Conservation (phyloP, 805 yeast genomes). For the Limtongia smithiae region DNA sequence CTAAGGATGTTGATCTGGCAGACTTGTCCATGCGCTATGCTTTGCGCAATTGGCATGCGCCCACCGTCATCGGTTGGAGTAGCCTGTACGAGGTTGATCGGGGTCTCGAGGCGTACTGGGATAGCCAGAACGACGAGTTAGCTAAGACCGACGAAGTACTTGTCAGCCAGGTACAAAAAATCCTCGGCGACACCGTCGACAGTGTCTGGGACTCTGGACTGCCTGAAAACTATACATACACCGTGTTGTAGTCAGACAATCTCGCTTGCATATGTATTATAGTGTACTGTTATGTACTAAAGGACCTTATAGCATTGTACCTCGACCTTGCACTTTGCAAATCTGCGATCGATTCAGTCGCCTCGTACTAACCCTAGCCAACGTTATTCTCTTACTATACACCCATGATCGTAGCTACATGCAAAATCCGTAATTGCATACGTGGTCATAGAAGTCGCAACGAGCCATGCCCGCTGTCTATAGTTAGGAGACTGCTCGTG, state of each 20-base stretch:
- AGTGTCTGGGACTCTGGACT: conserved; percentile 65
- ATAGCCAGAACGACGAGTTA: conserved; percentile 40
- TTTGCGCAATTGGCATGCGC: conserved; percentile 58
- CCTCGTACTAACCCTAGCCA: too few species aligned
- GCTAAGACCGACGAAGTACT: conserved; percentile 45
- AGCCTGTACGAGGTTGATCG: conserved; percentile 56
- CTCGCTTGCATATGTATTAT: too few species aligned
- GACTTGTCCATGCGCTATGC: conserved; percentile 79
- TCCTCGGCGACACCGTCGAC: conserved; percentile 53
- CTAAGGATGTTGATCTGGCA: conserved; percentile 62
- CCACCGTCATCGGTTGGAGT: conserved; percentile 77
- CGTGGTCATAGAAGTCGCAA: too few species aligned
- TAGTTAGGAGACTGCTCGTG: background rate
- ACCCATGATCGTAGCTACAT: too few species aligned
- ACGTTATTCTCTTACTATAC: too few species aligned
- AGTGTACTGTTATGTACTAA: too few species aligned
- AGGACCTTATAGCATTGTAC: too few species aligned
- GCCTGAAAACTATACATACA: conserved; percentile 23
- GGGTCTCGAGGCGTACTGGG: conserved; percentile 59
- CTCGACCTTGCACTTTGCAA: too few species aligned
- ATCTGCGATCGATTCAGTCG: too few species aligned
- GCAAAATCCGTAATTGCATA: too few species aligned
- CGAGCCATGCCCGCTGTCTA: too few species aligned
- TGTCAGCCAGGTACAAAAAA: conserved; percentile 43
- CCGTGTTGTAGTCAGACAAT: too few species aligned